These are phyloP conservation scores for Rhodotorula sphaerocarpa DNA, from an alignment of 768 basidiomycete species.

Conservation along the genomic window DNA sequence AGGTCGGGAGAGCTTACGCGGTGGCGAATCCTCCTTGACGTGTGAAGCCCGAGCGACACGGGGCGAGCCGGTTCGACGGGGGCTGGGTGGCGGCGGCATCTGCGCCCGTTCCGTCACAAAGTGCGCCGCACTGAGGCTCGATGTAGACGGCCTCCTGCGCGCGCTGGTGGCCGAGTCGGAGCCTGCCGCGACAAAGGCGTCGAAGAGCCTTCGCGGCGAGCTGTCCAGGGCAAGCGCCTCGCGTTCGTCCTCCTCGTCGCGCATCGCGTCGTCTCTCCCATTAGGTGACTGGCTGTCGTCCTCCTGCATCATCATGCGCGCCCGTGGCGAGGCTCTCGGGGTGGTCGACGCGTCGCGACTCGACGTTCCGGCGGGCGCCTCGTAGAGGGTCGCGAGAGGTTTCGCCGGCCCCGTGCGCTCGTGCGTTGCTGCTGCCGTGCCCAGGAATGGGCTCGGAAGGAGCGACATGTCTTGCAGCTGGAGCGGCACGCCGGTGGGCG, in stretches of 20 bases:
- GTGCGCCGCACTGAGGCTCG: no score
- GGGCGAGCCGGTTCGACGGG: neutral
- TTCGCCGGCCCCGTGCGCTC: neutral
- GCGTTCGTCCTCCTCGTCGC: no score
- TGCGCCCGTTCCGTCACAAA: no score
- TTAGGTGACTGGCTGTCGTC: conserved; percentile 12
- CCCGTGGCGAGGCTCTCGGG: neutral
- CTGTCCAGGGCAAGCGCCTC: no score
- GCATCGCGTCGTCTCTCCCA: neutral
- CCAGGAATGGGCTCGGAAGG: conserved; percentile 8
- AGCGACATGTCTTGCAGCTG: conserved; percentile 1
- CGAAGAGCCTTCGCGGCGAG: conserved; percentile 17
- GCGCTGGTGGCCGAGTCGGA: neutral
- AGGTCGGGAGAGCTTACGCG: no score
- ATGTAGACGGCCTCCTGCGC: neutral
- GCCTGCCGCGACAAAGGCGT: conserved; percentile 2
- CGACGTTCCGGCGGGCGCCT: neutral
- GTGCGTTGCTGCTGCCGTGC: neutral
- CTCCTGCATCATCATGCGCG: conserved; percentile 5
- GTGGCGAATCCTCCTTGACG: no score
- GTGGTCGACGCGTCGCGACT: neutral
- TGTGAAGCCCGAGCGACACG: no score
- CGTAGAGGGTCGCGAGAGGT: conserved; percentile 11
- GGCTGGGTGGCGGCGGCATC: conserved; percentile 2
- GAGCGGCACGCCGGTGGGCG: neutral